A percentile compares a stretch with the other conserved stretches of the same genome.
Conservation (phyloP, 257 asterid species). For the Przewalskia tangutica region DNA sequence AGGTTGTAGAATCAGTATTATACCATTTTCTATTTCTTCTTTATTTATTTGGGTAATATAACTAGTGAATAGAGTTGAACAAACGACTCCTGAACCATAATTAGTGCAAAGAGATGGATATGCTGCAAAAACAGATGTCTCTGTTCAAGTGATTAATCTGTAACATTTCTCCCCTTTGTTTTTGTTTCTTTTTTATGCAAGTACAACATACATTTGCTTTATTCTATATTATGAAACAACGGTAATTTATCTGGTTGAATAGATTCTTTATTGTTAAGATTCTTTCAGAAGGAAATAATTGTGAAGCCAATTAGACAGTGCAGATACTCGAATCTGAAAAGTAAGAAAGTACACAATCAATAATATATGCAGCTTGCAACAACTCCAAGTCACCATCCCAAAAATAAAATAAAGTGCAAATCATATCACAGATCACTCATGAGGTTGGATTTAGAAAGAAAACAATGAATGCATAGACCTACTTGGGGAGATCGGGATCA, state of each 20-base stretch:
- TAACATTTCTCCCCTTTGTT: background rate
- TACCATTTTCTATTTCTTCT: background rate
- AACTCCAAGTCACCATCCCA: conserved; percentile 20
- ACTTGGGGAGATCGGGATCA: conserved; percentile 93
- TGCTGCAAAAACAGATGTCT: background rate
- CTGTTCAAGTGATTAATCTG: background rate
- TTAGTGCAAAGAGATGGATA: background rate
- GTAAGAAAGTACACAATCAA: background rate
- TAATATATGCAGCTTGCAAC: background rate
- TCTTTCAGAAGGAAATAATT: background rate
- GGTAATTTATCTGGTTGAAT: background rate
- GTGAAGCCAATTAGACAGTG: background rate
- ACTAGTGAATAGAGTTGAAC: background rate
- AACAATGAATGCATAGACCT: conserved; percentile 19
- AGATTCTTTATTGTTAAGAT: background rate
- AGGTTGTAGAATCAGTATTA: background rate
- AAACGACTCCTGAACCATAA: background rate
- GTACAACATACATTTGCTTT: background rate
- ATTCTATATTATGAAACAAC: background rate
- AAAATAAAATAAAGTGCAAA: conserved; percentile 13
- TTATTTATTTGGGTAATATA: background rate
- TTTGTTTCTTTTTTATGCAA: background rate
- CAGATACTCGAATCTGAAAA: background rate
- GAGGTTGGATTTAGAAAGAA: background rate
- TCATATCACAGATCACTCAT: conserved; percentile 32